These are phyloP conservation scores for Saccharum officinarum DNA, from an alignment of 176 grass and related monocot species.

Conservation along the genomic window DNA sequence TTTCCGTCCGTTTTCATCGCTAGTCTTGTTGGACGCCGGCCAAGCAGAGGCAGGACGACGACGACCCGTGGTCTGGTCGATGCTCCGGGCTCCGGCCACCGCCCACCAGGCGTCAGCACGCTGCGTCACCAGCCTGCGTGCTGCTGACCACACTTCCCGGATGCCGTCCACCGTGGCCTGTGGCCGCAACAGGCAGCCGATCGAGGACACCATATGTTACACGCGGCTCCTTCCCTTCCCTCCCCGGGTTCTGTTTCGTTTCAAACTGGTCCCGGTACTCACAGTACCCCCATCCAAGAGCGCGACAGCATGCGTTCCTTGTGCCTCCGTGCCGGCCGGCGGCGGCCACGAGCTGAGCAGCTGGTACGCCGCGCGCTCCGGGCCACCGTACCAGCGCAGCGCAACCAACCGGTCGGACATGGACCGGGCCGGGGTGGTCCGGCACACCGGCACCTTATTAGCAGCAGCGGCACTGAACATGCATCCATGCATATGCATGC, in stretches of 20 bases:
- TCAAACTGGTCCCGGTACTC: not conserved
- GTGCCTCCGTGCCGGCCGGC: not conserved
- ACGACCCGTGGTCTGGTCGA: not conserved
- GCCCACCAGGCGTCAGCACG: not conserved
- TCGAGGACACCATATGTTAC: not conserved
- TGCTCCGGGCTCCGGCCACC: not conserved
- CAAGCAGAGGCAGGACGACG: not conserved
- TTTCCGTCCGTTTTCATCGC: too few relatives aligned
- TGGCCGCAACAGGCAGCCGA: too few relatives aligned
- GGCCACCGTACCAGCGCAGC: not conserved
- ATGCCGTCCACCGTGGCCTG: too few relatives aligned
- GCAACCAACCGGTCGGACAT: too few relatives aligned
- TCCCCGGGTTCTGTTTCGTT: not conserved
- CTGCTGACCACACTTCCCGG: not conserved
- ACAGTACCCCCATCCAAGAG: not conserved
- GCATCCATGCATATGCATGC: too few relatives aligned
- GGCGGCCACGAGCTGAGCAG: not conserved
- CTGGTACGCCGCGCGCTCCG: not conserved
- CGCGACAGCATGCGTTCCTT: not conserved
- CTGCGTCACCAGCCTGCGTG: not conserved
- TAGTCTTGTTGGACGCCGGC: not conserved
- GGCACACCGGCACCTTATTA: too few relatives aligned
- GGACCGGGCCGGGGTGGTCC: too few relatives aligned
- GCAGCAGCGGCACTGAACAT: too few relatives aligned
- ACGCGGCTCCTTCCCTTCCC: not conserved